These are phyloP conservation scores for Fusarium circinatum DNA, from an alignment of 2,329 filamentous ascomycete genomes.

Conservation along the genomic window DNA sequence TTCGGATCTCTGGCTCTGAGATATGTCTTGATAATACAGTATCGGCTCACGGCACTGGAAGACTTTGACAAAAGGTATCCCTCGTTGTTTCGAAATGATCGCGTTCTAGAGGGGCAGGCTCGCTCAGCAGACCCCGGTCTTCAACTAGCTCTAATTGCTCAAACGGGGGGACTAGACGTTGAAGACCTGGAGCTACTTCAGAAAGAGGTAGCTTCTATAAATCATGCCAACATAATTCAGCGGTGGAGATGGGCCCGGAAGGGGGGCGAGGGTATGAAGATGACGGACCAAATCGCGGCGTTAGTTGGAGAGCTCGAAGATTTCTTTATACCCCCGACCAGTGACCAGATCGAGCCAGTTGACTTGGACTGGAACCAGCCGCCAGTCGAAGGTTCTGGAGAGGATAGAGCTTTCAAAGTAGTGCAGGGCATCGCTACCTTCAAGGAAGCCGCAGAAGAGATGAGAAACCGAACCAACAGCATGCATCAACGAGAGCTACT, in stretches of 20 bases:
- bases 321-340: neutral
- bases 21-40: neutral
- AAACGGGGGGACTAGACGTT: accelerated
- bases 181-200: neutral
- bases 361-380: accelerated
- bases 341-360: neutral
- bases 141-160: neutral
- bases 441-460: neutral
- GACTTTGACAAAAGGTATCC: neutral
- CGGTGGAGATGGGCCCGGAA: neutral
- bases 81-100: neutral
- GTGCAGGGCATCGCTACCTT: neutral
- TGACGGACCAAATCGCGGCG: neutral
- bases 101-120: accelerated
- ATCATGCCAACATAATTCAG: neutral
- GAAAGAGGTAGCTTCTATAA: neutral
- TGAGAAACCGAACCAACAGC: neutral
- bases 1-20: neutral
- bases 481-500: neutral
- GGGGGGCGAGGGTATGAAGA: neutral
- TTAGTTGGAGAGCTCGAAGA: neutral
- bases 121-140: neutral
- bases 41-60: neutral
- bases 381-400: neutral
- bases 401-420: neutral